A percentile compares a stretch with the other conserved stretches of the same genome.
These are phyloP conservation scores for Postia placenta DNA, from an alignment of 768 basidiomycete genomes.

Conservation along the genomic window DNA sequence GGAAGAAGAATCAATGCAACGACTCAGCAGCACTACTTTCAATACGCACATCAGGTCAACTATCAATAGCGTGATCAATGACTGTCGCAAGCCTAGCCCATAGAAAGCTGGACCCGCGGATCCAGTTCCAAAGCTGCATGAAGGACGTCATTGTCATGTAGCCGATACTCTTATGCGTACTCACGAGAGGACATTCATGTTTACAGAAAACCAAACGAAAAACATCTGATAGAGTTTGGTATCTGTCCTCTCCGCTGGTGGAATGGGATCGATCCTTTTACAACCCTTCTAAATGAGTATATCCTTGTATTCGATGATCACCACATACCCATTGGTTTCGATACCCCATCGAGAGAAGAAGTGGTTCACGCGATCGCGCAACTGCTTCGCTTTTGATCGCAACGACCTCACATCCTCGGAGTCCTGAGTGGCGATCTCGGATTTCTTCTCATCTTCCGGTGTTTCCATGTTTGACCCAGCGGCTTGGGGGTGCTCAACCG, in stretches of 20 bases:
- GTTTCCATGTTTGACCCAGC: not conserved
- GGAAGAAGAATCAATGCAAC: not conserved
- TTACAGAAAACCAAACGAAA: conserved; percentile 68
- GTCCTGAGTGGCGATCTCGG: not conserved
- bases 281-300: not conserved
- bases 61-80: conserved; percentile 34
- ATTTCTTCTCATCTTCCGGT: not conserved
- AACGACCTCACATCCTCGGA: not conserved
- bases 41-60: conserved; percentile 40
- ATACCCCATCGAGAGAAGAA: conserved; percentile 30
- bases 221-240: conserved; percentile 59
- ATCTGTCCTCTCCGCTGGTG: conserved; percentile 44
- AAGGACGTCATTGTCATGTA: not conserved
- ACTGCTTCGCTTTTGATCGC: not conserved
- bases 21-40: not conserved
- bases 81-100: conserved; percentile 37
- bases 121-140: conserved; percentile 41
- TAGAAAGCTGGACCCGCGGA: conserved; percentile 46
- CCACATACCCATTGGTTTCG: conserved; percentile 34
- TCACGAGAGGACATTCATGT: conserved; percentile 57
- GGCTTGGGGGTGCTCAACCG: too few species aligned
- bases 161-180: conserved; percentile 8
- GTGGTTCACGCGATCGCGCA: conserved; percentile 12
- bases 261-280: conserved; percentile 43
- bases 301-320: not conserved